phyloP scores from a whole-genome alignment of 73 alveolate species.

The Paramecium sonneborni region DNA sequence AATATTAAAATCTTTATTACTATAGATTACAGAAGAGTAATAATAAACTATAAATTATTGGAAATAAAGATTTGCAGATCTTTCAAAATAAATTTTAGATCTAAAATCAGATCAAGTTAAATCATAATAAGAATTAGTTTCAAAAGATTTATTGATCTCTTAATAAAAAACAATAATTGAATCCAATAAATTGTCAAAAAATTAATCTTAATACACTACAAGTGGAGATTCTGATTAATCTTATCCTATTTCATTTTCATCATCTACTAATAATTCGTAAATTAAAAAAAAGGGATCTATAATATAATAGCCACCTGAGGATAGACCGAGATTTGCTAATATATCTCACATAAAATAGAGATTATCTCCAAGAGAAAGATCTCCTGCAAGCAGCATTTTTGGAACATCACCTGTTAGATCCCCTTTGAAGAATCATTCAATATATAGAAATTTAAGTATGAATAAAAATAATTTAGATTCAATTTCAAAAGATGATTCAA shows the following conservation, averaged over 20 bases:
- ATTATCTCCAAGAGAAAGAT: conserved; percentile 8
- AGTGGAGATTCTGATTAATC: not conserved
- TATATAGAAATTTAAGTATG: not conserved
- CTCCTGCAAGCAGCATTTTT: not conserved
- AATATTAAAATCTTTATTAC: not conserved
- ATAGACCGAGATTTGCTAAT: conserved; percentile 3
- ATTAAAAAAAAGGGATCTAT: conserved; percentile 26
- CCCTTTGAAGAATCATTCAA: not conserved
- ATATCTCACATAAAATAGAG: conserved; percentile 5
- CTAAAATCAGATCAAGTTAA: not conserved
- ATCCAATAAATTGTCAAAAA: not conserved
- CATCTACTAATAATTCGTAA: conserved; percentile 24
- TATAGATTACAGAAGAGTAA: conserved; percentile 12
- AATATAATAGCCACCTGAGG: not conserved
- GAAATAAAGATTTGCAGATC: conserved; percentile 25
- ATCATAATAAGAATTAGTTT: not conserved
- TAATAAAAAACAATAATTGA: not conserved
- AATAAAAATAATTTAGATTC: not conserved
- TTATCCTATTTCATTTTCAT: not conserved
- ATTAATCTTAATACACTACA: not conserved
- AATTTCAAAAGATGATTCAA: conserved; percentile 31
- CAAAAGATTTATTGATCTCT: not conserved
- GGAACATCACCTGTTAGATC: conserved; percentile 36
- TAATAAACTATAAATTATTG: not conserved
- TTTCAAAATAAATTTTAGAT: not conserved